These are phyloP conservation scores for Zasmidium angulare DNA, from an alignment of 2,329 filamentous ascomycete species.

Conservation along the genomic window DNA sequence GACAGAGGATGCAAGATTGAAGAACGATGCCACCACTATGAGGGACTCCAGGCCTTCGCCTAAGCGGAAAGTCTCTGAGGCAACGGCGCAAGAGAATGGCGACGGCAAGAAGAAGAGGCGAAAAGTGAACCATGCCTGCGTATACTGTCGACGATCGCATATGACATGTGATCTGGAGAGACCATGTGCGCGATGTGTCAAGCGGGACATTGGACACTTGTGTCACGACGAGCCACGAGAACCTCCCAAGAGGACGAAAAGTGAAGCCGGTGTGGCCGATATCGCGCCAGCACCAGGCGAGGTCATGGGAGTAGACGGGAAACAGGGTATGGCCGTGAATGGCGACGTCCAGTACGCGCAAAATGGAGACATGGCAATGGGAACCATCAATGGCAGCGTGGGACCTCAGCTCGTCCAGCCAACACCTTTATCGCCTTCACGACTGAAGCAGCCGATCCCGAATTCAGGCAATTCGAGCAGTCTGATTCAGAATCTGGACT, in stretches of 20 bases:
- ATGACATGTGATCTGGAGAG: slow-evolving; percentile 68
- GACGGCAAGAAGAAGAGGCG: slow-evolving; percentile 48
- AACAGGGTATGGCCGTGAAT: slow-evolving; percentile 4
- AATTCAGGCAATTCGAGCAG: slow-evolving; percentile 38
- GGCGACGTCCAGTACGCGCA: slow-evolving; percentile 15
- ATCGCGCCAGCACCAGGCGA: slow-evolving; percentile 32
- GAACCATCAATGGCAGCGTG: slow-evolving; percentile 14
- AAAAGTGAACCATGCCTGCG: slow-evolving; percentile 57
- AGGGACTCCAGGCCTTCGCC: neutral
- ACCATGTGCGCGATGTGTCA: slow-evolving; percentile 95
- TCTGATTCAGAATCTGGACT: slow-evolving; percentile 53
- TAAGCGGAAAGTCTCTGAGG: slow-evolving; percentile 28
- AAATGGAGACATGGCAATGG: slow-evolving; percentile 12
- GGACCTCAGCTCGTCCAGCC: slow-evolving; percentile 70
- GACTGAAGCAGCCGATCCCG: slow-evolving; percentile 57
- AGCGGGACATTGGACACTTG: slow-evolving; percentile 96
- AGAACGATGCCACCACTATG: neutral
- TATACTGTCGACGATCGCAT: slow-evolving; percentile 55
- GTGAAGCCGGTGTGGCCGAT: slow-evolving; percentile 39
- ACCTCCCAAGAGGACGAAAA: slow-evolving; percentile 76
- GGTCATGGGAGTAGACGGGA: slow-evolving; percentile 23
- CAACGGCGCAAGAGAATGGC: slow-evolving; percentile 15
- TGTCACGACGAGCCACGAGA: slow-evolving; percentile 98
- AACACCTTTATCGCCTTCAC: slow-evolving; percentile 65
- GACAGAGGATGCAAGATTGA: neutral